Conservation (phyloP, 2,329 filamentous ascomycete genomes). For the Aspergillus pseudoglaucus region DNA sequence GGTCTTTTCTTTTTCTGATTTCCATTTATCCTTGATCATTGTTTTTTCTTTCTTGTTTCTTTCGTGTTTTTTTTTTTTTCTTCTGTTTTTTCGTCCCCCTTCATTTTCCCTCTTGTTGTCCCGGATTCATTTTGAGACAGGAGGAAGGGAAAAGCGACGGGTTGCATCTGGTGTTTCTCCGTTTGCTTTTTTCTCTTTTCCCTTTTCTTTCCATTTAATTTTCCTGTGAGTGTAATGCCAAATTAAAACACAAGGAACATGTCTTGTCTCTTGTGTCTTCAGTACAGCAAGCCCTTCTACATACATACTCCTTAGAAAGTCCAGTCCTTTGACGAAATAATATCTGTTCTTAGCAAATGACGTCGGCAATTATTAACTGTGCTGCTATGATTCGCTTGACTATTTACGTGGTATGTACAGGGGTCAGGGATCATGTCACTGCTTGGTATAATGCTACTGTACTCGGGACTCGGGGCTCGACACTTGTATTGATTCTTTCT, state of each 20-base stretch:
- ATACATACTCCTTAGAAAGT: too few species aligned
- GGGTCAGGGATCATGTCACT: neutral
- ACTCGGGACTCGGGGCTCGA: neutral
- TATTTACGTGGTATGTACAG: too few species aligned
- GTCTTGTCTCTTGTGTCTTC: slow-evolving; percentile 7
- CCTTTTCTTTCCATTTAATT: slow-evolving; percentile 15
- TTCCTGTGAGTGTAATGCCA: slow-evolving; percentile 25
- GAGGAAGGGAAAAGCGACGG: slow-evolving; percentile 21
- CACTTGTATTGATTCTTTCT: neutral
- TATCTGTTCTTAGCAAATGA: too few species aligned
- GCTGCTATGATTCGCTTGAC: too few species aligned
- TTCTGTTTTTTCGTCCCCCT: slow-evolving; percentile 4
- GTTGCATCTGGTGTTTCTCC: slow-evolving; percentile 23
- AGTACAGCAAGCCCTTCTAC: too few species aligned
- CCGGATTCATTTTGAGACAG: slow-evolving; percentile 2
- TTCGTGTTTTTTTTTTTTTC: neutral
- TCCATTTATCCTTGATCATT: slow-evolving; percentile 7
- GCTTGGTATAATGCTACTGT: neutral
- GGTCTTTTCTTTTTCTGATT: slow-evolving; percentile 11
- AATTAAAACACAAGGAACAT: slow-evolving; percentile 22
- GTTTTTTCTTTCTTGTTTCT: slow-evolving; percentile 1
- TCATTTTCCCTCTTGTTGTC: slow-evolving; percentile 9
- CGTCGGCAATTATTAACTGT: too few species aligned
- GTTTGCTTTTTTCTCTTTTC: slow-evolving; percentile 14
- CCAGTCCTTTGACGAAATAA: too few species aligned